Base-by-base conservation (phyloP, 306 rosid species). In the Lotus japonicus region DNA sequence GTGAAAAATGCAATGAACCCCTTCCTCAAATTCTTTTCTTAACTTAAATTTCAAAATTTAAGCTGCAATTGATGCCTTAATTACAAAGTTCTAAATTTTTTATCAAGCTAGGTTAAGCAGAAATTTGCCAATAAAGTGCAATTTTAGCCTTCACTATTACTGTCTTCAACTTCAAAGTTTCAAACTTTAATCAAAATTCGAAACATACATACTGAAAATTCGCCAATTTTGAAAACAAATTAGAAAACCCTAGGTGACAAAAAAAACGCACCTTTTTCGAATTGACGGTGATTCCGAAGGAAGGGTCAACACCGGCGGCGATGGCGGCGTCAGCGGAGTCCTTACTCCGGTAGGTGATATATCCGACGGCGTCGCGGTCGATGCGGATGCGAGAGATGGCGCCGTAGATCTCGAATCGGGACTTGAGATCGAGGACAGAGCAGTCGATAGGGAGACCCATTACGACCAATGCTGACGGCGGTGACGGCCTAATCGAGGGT, bases 371-470 rank as follows among this genome's bases (percentile, higher is more conserved):
- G 58, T 80, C 92, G 6, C 95, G 92, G 87, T 86, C 92, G 67
- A 92, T 89, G 62, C 96, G 98, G 80, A 89, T 92, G 83, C 96
- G 94, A 39, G 91, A 83, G 64, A 89, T 89, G 48, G 89, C 36
- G 38, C 98, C 96, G 74, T 92, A 92, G 85, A 92, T 92, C 83
- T 89, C 96, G 74, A 92, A 92, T 26, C 98, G 92, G 53, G 95
- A 86, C 73, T 92, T 92, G 68, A 92, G 89, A 69, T 92, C 92
- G 33, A 92, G 91, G 19, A 92, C 96, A 3, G 98, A 92, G 83
- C 92, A 89, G 76, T 86, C 86, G 0, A 60, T 19, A 1, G 91
- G 89, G 11, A 92, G 98, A n/a, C 87, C 88, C 78, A 82, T 81
- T 7, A 84, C 72, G 33, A 92, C 81, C 28, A 92, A 75, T 5